phyloP scores from a whole-genome alignment of 352 stramenopile genomes.

The Globisporangium polare region DNA sequence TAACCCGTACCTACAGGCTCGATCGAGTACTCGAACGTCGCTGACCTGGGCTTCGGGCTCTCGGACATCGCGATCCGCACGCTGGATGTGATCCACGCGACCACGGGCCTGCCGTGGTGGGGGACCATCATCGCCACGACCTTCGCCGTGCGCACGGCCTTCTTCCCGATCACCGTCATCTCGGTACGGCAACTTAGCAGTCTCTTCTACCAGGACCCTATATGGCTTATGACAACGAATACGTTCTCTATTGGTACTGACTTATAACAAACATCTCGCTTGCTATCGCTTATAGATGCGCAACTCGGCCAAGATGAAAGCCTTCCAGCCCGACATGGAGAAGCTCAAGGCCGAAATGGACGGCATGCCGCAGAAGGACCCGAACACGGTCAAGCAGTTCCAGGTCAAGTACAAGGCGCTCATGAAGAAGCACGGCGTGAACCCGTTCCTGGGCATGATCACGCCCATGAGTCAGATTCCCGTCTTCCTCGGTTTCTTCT shows the following conservation, averaged over 20 bases:
- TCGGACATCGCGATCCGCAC: constrained; percentile 72
- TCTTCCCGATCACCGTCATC: constrained; percentile 77
- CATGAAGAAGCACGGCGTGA: constrained; percentile 83
- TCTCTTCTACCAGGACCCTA: not conserved
- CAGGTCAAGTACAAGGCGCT: constrained; percentile 71
- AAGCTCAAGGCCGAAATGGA: constrained; percentile 76
- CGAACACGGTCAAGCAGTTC: constrained; percentile 55
- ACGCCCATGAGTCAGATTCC: constrained; percentile 75
- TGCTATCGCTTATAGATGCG: constrained; percentile 38
- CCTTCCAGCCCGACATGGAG: constrained; percentile 80
- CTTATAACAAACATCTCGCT: constrained; percentile 5
- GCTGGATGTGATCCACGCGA: constrained; percentile 72
- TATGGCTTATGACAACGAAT: not conserved
- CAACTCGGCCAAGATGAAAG: constrained; percentile 85
- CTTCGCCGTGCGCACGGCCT: constrained; percentile 60
- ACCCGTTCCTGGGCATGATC: constrained; percentile 67
- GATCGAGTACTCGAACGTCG: constrained; percentile 47
- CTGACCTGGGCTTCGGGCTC: constrained; percentile 66
- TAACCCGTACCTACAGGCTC: constrained; percentile 21
- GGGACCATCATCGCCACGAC: constrained; percentile 82
- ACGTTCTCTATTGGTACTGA: not conserved
- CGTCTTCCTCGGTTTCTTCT: constrained; percentile 85
- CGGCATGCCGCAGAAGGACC: constrained; percentile 33
- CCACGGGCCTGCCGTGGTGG: constrained; percentile 86
- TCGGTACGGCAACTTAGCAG: constrained; percentile 36